Evolutionary conservation across 176 grass and related monocot species (phyloP).

Genomic region (Carex cristatella): DNA sequence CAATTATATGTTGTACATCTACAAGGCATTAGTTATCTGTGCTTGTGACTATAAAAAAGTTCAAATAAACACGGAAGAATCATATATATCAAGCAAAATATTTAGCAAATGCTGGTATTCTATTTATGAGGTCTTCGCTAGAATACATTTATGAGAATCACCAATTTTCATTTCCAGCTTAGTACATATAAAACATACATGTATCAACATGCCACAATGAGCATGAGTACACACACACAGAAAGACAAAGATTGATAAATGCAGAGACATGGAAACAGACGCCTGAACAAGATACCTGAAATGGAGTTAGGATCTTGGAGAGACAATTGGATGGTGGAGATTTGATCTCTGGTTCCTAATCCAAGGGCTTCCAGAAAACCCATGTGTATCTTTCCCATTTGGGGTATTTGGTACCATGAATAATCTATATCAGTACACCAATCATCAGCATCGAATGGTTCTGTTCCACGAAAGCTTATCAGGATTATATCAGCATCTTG

Average conservation of each 20-base stretch:
- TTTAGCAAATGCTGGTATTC: not conserved
- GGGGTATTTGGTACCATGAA: conserved; percentile 52
- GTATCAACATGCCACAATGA: not conserved
- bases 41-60: not conserved
- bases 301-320: not conserved
- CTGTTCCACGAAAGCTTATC: conserved; percentile 61
- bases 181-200: not conserved
- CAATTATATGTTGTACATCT: not conserved
- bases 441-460: conserved; percentile 77
- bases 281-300: not conserved
- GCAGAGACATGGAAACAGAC: not conserved
- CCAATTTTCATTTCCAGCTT: not conserved
- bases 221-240: not conserved
- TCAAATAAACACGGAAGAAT: not conserved
- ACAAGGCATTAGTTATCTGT: not conserved
- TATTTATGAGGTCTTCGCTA: not conserved
- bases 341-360: conserved; percentile 37
- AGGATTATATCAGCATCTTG: conserved; percentile 44
- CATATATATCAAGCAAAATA: not conserved
- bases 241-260: not conserved
- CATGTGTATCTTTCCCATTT: conserved; percentile 66
- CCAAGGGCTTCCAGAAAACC: conserved; percentile 92
- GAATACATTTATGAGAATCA: not conserved
- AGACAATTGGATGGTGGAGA: conserved; percentile 4
- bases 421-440: conserved; percentile 87